A percentile compares a stretch with the other conserved stretches of the same genome.
phyloP scores from a whole-genome alignment of 2,329 filamentous ascomycete genomes.

The Orbilia blumenaviensis region DNA sequence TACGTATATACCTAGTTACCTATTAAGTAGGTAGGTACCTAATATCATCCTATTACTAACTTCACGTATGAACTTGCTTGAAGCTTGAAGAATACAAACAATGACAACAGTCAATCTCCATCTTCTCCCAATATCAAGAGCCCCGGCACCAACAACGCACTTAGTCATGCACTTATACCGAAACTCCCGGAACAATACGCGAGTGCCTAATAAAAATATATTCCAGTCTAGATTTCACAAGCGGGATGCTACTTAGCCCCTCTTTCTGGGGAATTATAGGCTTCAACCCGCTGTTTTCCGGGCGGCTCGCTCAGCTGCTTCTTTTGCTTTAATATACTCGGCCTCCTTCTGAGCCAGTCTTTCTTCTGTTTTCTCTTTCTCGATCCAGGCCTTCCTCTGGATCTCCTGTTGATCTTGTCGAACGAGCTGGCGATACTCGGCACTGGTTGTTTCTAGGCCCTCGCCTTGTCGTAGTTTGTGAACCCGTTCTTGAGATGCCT shows the following conservation, averaged over 20 bases:
- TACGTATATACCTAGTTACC: background rate
- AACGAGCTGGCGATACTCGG: conserved; percentile 33
- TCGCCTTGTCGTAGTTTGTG: conserved; percentile 49
- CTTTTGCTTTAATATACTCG: background rate
- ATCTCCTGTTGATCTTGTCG: conserved; percentile 21
- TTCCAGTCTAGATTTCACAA: too few relatives aligned
- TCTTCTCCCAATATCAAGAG: too few relatives aligned
- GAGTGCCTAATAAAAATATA: too few relatives aligned
- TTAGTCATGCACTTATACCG: too few relatives aligned
- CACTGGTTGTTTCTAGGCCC: conserved; percentile 42
- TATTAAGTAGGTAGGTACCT: too few relatives aligned
- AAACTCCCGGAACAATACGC: too few relatives aligned
- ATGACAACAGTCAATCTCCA: too few relatives aligned
- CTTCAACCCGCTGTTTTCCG: background rate
- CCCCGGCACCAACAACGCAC: too few relatives aligned
- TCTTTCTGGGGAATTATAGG: background rate
- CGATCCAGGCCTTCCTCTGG: conserved; percentile 30
- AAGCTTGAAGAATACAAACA: too few relatives aligned
- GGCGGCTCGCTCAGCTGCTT: background rate
- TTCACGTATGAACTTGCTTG: too few relatives aligned
- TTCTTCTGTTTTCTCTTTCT: conserved; percentile 30
- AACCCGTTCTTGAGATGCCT: conserved; percentile 32
- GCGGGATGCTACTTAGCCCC: background rate
- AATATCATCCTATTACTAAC: too few relatives aligned
- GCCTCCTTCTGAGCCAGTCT: background rate